Evolutionary conservation across 352 stramenopile genomes (phyloP), one percentile per base, ranked within the genome.

Genomic region (Pythium apleroticum): DNA sequence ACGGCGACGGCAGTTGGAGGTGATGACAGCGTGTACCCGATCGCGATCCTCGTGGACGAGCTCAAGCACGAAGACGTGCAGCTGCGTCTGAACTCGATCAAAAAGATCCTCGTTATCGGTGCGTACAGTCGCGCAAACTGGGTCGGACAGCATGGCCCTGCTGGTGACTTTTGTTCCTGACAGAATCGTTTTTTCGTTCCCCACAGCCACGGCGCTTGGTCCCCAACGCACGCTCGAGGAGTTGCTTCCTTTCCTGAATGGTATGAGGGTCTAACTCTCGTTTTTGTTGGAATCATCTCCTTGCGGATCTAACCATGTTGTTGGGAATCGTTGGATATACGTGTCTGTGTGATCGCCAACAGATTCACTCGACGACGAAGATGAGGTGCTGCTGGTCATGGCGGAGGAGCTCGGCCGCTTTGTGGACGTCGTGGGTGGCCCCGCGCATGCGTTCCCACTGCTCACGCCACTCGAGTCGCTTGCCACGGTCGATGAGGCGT

Each of bases 241-340:
- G 81, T 81, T 99, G 17, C 68, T 99, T n/a, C 97, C 98, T 2
- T 99, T 99, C 69, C 78, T 99, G 37, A 96, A 96, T 64, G 90
- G 90, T 95, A 69, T 55, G 73, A 19, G 1, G 43, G 43, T 3
- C 8, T 3, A 54, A 52, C 8, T 31, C 37, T 25, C 3, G 31
- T 4, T 35, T 56, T 33, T 2, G 17, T 49, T 37, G 15, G 27
- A 17, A 11, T 14, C 27, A 22, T 46, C 37, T 27, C 43, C 43
- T 15, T 22, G 19, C 19, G 28, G 14, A 53, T n/a, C 43, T 50
- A 17, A 50, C 43, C 43, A 11, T 28, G 8, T 41, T 17, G 33
- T 35, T 57, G 31, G 43, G 15, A n/a, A 50, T 50, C 14, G 28
- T 14, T 15, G 20, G 45, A 60, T 8, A 7, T 25, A 22, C 64